phyloP scores from a whole-genome alignment of 495 filamentous ascomycete genomes.

The Penicillium samsonianum region DNA sequence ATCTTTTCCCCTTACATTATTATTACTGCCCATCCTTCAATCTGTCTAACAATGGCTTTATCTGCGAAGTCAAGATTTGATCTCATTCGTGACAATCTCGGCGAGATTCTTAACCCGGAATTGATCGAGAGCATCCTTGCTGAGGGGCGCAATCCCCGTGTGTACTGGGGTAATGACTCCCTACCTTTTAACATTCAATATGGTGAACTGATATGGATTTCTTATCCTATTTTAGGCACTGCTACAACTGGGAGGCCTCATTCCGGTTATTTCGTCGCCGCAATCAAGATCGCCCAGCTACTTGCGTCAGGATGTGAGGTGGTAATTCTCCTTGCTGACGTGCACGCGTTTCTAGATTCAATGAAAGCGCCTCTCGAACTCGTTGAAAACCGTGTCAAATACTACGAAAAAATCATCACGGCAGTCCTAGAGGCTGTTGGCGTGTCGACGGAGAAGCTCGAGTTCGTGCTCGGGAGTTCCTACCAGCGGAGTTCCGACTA shows the following conservation, averaged over 20 bases:
- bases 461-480: constrained; percentile 80
- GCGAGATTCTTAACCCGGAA: constrained; percentile 82
- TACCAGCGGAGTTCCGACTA: constrained; percentile 64
- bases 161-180: constrained; percentile 75
- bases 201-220: constrained; percentile 20
- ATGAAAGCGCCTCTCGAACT: constrained; percentile 85
- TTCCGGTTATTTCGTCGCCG: constrained; percentile 74
- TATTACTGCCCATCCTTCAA: neutral
- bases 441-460: constrained; percentile 72
- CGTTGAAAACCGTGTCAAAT: constrained; percentile 42
- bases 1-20: too few species aligned
- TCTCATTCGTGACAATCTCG: constrained; percentile 78
- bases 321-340: constrained; percentile 77
- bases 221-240: constrained; percentile 51
- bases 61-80: constrained; percentile 46
- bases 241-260: constrained; percentile 82
- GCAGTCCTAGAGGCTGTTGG: constrained; percentile 68
- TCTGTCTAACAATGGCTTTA: constrained; percentile 17
- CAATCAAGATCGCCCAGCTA: constrained; percentile 83
- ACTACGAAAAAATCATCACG: constrained; percentile 60
- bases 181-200: neutral
- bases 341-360: constrained; percentile 51
- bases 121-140: constrained; percentile 75
- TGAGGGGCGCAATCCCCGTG: constrained; percentile 66
- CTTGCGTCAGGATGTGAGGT: constrained; percentile 82